Base-by-base conservation (phyloP, 768 basidiomycete species). In the Mycena metata region DNA sequence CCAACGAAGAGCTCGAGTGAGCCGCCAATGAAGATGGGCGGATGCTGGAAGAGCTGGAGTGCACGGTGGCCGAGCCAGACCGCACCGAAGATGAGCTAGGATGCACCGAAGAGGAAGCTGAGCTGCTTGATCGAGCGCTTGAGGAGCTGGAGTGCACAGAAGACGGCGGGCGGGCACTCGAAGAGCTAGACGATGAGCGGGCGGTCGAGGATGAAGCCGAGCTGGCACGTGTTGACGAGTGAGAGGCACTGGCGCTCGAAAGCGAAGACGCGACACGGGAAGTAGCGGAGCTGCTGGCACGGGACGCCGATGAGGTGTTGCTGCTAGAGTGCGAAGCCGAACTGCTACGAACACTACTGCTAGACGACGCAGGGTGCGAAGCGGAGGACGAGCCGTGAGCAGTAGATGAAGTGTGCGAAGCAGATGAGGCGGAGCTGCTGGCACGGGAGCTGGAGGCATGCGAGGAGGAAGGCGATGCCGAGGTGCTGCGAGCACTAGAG, bases 381-480 rank as follows among this genome's bases (percentile, higher is more conserved):
- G 47, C 47, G 5, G 47, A 23, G n/a, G 47, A 49, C 5, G 21
- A 23, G 47, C 21, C n/a, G n/a, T 23, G 47, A 7, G 13, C 47
- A 49, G 19, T 49, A 7, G 47, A 49, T 1, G 47, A 49, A 24
- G 47, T 6, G 47, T 24, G 51, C 39, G 55, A 57, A 24, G 39
- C 36, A 41, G 55, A 57, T 15, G 54, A 56, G 16, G 39, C 55
- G 23, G 55, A 57, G 36, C 54, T 57, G 36, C 55, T 56, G 15
- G 54, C 54, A 6, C 33, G 54, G 19, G 55, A 21, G 35, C 51
- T 35, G 51, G 51, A 54, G 17, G 30, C 26, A 8, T 54, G 51
- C 51, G 51, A 54, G 19, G 16, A 39, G 15, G 39, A 39, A 10
- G 39, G 39, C 39, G 39, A 39, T 11, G 39, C 15, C 15, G 39